Evolutionary conservation across 2,329 filamentous ascomycete genomes (phyloP), one percentile per base, ranked within the genome.

Genomic region (Diaporthe citrichinensis): DNA sequence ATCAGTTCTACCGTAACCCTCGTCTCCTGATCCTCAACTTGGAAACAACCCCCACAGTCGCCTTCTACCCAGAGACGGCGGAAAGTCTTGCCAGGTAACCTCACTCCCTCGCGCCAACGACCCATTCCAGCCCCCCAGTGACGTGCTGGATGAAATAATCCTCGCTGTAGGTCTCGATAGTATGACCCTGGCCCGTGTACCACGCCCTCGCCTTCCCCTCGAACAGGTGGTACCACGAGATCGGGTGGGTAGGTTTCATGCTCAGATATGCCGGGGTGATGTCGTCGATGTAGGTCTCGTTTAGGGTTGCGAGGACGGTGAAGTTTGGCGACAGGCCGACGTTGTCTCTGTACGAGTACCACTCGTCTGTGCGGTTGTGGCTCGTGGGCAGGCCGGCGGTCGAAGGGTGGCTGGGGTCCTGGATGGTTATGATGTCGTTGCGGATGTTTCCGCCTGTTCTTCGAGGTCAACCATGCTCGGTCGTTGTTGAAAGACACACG

Each of bases 301-400:
- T 53, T 23, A 68, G 46, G 7, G 62, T 68, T 8, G 46, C 62
- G 31, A 68, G 62, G 31, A 68, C 62, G 28, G 62, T 68, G 46
- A 53, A 68, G 23, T 68, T 36, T 7, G 62, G 3, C 5, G 62
- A 51, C 20, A 36, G 46, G 7, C 46, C 44, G 7, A 49, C 44
- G 46, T 68, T 68, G 44, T 51, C 44, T 46, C 62, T 51, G 31
- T 53, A 68, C 31, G 62, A 68, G 31, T 68, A 68, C 62, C 62
- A 68, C 46, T 68, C 62, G 62, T 68, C 62, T 23, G 46, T 53
- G 0, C 62, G 62, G 31, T 39, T 68, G 31, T 68, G 62, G 34
- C 28, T n/a, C n/a, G 44, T 51, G 23, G 62, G 62, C 8, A 68
- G 62, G 31, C 44, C 62, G 12, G 4, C 5, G 1, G 62, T 68